phyloP scores from a whole-genome alignment of 768 basidiomycete genomes.

The Pholiota microspora region DNA sequence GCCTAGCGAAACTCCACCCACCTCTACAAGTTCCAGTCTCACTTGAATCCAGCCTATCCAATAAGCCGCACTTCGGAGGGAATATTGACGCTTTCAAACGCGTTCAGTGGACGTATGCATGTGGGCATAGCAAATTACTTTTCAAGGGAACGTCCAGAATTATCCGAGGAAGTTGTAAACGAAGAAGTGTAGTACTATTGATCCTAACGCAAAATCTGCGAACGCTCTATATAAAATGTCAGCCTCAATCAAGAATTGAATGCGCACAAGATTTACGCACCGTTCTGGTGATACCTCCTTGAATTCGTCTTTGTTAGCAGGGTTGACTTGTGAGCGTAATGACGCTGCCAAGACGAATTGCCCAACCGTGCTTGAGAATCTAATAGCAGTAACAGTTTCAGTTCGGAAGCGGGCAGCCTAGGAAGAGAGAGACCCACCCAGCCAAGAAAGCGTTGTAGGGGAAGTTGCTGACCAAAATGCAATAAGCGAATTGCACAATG shows the following conservation, averaged over 20 bases:
- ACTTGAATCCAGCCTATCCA: too few relatives aligned
- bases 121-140: constrained; percentile 7
- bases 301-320: constrained; percentile 78
- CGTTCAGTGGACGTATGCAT: background rate
- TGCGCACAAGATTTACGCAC: constrained; percentile 45
- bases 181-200: constrained; percentile 95
- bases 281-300: constrained; percentile 92
- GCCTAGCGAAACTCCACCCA: background rate
- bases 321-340: constrained; percentile 89
- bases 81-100: too few relatives aligned
- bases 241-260: background rate
- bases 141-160: constrained; percentile 18
- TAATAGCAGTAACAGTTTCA: constrained; percentile 29
- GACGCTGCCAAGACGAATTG: constrained; percentile 97
- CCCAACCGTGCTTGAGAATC: constrained; percentile 90
- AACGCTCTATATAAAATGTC: constrained; percentile 70
- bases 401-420: background rate
- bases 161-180: constrained; percentile 98
- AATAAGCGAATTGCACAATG: constrained; percentile 87
- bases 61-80: too few relatives aligned
- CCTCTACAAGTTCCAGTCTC: too few relatives aligned
- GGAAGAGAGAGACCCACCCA: constrained; percentile 61
- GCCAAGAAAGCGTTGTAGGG: constrained; percentile 98
- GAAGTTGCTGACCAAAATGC: constrained; percentile 86
- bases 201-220: constrained; percentile 94